Base-by-base conservation (phyloP, 2,329 filamentous ascomycete genomes). In the Triangularia verruculosa region DNA sequence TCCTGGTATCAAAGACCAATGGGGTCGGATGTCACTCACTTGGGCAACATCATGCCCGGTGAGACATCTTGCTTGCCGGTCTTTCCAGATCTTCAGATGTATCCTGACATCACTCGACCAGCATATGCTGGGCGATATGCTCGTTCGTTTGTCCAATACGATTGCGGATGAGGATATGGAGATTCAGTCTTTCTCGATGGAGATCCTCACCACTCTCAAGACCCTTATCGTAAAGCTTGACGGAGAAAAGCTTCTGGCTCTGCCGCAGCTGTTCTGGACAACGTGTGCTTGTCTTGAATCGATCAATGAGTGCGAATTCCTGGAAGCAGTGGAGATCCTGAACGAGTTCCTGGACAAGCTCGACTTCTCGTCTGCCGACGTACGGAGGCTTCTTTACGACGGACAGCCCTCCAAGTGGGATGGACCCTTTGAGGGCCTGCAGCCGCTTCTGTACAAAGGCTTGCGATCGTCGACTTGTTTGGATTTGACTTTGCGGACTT, bases 11-110 rank as follows among this genome's bases (percentile, higher is more conserved):
- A 92, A 93, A 71, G 92, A 96, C 70, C 86, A 94, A 59, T 98
- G 94, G 94, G 92, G 90, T 7, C 91, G 92, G 67, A 84, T 96
- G 30, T 94, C 94, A 0, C 79, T 99, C 66, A 93, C 90, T 11
- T 99, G 95, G 95, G 96, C 95, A 9, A 98, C 95, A 0, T 97
- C 93, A 3, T 99, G 96, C 74, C 92, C 95, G 0, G 96, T 99
- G 4, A 84, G 94, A 57, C 95, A 99, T 78, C 82, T 99, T 59
- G 95, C 95, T 1, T 99, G 96, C 74, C 89, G 95, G 27, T 99
- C 96, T 0, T 98, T 99, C 77, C 96, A 99, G 74, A 90, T 99
- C 11, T 99, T 97, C 78, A 86, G 95, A 30, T 98, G 94, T 73
- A 93, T 98, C 61, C 85, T 96, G 27, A 96, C 92, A 15, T 92